Percentiles rank a stretch among this genome's conserved stretches.
Evolutionary conservation across 2,329 filamentous ascomycete genomes (phyloP).

Genomic region (Trichoderma atrobrunneum): DNA sequence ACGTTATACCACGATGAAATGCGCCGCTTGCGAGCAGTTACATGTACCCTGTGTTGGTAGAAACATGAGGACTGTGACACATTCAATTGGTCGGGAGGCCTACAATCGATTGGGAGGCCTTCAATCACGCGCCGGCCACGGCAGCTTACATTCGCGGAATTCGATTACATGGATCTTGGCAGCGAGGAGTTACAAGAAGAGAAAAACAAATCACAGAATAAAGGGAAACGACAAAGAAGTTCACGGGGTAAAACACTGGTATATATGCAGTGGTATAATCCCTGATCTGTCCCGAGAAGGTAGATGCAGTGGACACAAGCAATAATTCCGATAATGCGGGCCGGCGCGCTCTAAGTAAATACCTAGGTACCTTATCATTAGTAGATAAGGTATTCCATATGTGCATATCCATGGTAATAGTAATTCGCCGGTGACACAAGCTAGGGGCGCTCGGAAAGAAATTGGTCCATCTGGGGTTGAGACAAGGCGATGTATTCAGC

Average conservation of each 20-base stretch:
- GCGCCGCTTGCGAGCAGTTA: neutral
- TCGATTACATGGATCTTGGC: too few species aligned
- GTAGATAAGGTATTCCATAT: too few species aligned
- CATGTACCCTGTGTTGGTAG: neutral
- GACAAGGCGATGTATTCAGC: neutral
- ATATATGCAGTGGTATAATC: too few species aligned
- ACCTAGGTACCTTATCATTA: too few species aligned
- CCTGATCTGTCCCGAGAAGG: rapidly evolving
- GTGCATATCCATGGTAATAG: too few species aligned
- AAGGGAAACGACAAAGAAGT: too few species aligned
- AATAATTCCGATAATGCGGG: neutral
- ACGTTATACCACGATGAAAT: neutral
- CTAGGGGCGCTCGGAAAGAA: neutral
- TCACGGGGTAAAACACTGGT: too few species aligned
- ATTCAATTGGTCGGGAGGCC: neutral
- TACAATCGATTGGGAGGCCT: neutral
- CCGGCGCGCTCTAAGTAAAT: neutral
- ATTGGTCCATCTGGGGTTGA: neutral
- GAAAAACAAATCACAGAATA: too few species aligned
- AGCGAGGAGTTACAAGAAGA: too few species aligned
- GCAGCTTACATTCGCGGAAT: too few species aligned
- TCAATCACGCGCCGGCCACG: neutral
- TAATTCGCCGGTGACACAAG: neutral
- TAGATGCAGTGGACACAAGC: neutral
- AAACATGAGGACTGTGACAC: neutral